A percentile compares a stretch with the other conserved stretches of the same genome.
These are phyloP conservation scores for Rhizopogon vulgaris DNA, from an alignment of 768 basidiomycete genomes.

Conservation along the genomic window DNA sequence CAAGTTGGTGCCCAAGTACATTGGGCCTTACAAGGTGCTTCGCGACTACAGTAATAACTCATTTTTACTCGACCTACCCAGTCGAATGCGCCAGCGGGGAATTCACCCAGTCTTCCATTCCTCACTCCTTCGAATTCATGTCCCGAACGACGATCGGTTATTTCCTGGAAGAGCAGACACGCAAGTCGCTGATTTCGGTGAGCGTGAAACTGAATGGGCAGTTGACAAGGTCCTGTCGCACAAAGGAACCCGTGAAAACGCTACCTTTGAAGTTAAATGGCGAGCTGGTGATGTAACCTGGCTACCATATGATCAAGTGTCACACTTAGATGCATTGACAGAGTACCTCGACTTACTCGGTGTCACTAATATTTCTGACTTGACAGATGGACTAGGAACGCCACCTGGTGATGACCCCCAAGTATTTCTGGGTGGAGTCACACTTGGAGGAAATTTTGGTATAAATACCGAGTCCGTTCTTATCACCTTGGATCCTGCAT, in stretches of 20 bases:
- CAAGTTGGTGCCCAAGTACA: slow-evolving; percentile 22
- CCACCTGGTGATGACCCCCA: neutral
- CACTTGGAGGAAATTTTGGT: no score
- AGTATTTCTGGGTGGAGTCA: neutral
- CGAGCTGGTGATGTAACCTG: slow-evolving; percentile 25
- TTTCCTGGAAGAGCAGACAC: slow-evolving; percentile 13
- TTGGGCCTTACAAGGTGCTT: slow-evolving; percentile 22
- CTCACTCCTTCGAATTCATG: slow-evolving; percentile 11
- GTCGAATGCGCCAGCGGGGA: slow-evolving; percentile 8
- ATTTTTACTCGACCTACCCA: slow-evolving; percentile 15
- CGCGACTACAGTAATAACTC: slow-evolving; percentile 13
- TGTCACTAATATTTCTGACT: slow-evolving; percentile 2
- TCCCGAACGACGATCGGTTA: slow-evolving; percentile 13
- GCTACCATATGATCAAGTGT: slow-evolving; percentile 21
- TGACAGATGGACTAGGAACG: neutral
- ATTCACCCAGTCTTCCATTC: slow-evolving; percentile 19
- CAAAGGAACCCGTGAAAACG: slow-evolving; percentile 13
- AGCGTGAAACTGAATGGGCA: slow-evolving; percentile 14
- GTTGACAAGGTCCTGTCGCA: slow-evolving; percentile 21
- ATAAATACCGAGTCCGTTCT: no score
- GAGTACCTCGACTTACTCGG: slow-evolving; percentile 28
- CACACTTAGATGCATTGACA: slow-evolving; percentile 13
- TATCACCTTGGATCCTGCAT: no score
- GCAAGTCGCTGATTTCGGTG: slow-evolving; percentile 10
- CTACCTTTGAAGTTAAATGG: slow-evolving; percentile 22